Evolutionary conservation across 345 rosid genomes (phyloP).

Genomic region (Citrus reticulata): DNA sequence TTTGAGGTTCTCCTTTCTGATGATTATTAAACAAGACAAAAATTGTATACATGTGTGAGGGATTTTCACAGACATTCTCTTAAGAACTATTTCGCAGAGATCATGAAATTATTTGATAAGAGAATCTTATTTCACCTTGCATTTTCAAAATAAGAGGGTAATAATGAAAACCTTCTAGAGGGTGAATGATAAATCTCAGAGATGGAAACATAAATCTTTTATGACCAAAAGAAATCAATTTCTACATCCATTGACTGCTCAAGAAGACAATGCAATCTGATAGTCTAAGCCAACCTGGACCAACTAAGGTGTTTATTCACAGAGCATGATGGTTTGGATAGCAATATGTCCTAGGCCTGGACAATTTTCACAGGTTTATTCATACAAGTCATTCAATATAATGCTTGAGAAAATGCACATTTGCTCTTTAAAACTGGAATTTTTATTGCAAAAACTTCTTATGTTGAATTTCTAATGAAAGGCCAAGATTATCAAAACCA

Average conservation of each 20-base stretch:
- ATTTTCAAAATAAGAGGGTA: not conserved
- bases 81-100: not conserved
- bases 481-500: constrained; percentile 10
- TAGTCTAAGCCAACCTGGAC: not conserved
- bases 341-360: not conserved
- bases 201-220: not conserved
- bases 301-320: not conserved
- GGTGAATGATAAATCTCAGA: not conserved
- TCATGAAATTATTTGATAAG: not conserved
- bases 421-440: not conserved
- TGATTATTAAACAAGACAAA: constrained; percentile 16
- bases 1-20: constrained; percentile 65
- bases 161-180: not conserved
- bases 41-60: not conserved
- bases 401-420: not conserved
- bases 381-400: not conserved
- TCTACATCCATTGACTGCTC: not conserved
- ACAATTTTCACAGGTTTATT: not conserved
- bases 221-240: not conserved
- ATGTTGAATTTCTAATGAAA: not conserved
- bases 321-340: not conserved
- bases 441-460: not conserved
- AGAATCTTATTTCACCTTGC: not conserved
- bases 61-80: not conserved
- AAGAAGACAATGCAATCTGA: not conserved